Evolutionary conservation across 306 rosid species (phyloP), one percentile per base, ranked within the genome.

Genomic region (Lathyrus sativus): DNA sequence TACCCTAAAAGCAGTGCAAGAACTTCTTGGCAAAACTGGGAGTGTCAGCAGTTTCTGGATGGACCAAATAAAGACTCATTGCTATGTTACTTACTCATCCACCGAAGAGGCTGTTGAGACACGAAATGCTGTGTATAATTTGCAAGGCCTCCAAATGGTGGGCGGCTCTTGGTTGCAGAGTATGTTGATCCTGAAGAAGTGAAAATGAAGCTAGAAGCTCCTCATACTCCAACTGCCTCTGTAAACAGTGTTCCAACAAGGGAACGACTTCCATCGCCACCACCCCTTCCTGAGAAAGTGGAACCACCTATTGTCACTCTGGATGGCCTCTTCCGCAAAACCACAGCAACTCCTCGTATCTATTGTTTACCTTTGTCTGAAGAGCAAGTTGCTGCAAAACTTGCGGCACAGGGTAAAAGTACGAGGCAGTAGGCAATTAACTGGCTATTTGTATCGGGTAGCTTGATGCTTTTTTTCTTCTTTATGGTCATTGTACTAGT

Each of bases 21-120:
- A 91, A 62, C 91, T 95, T 85, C 70, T 95, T 19, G 96, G 92
- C 19, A 91, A 89, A 81, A 88, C 91, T 56, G 97, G 99, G 59
- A 75, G 61, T 11, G 89, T 95, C 15, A 62, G 76, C 55, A 83
- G 83, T 77, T 95, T 95, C 80, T 95, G 99, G 99, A 95, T 95
- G 97, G 99, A 95, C 78, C 99, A 88, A 77, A 95, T 95, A 59
- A 95, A 95, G 85, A 91, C 99, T 53, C 99, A 95, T 76, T 95
- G 99, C 92, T 95, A 81, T 79, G 96, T 95, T 64, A 88, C 99
- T 28, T 95, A 88, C 80, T 83, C 95, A 0, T 85, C 99, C 13
- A 75, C 79, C 3, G 95, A 95, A 74, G 88, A 95, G 79, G 97
- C 99, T 45, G 70, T 76, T 18, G 88, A 91, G 82, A 95, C 99